Percentiles rank a stretch among this genome's conserved stretches.
phyloP scores from a whole-genome alignment of 2,329 filamentous ascomycete genomes.

The Xylariaceae sp. region DNA sequence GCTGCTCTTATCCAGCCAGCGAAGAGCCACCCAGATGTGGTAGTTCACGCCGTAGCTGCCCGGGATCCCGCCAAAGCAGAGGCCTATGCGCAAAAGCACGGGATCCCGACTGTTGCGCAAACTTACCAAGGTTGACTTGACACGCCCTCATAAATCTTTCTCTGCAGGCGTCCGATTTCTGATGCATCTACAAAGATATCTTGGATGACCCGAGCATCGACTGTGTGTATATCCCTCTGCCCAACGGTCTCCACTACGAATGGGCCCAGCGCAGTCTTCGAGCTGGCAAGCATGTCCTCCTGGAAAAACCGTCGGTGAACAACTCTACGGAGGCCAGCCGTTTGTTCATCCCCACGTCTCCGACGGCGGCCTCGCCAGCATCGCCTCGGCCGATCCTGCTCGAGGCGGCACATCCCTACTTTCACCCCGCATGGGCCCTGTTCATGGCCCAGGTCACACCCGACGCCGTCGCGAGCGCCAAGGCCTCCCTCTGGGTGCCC shows the following conservation, averaged over 20 bases:
- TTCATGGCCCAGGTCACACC: constrained; percentile 38
- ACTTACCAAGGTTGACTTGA: constrained; percentile 41
- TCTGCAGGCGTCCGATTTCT: too few species aligned
- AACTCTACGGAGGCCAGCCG: constrained; percentile 40
- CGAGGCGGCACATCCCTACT: constrained; percentile 48
- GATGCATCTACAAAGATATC: constrained; percentile 23
- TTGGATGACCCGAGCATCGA: constrained; percentile 40
- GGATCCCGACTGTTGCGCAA: constrained; percentile 44
- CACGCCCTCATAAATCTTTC: not conserved
- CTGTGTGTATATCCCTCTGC: constrained; percentile 47
- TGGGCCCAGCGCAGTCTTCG: constrained; percentile 44
- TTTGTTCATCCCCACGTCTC: constrained; percentile 29
- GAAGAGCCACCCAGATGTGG: constrained; percentile 47
- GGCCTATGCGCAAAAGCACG: constrained; percentile 45
- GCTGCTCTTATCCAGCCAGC: constrained; percentile 43
- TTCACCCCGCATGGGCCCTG: constrained; percentile 42
- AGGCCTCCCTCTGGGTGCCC: constrained; percentile 28
- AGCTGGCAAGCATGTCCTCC: constrained; percentile 49
- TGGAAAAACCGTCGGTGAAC: constrained; percentile 48
- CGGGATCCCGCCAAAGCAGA: constrained; percentile 42
- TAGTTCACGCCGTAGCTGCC: constrained; percentile 48
- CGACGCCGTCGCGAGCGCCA: constrained; percentile 33
- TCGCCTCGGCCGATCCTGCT: constrained; percentile 40
- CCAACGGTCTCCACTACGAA: constrained; percentile 38
- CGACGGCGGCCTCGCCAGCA: constrained; percentile 28